Evolutionary conservation across 164 flowering plant genomes (phyloP).

Genomic region (Annona squamosa): DNA sequence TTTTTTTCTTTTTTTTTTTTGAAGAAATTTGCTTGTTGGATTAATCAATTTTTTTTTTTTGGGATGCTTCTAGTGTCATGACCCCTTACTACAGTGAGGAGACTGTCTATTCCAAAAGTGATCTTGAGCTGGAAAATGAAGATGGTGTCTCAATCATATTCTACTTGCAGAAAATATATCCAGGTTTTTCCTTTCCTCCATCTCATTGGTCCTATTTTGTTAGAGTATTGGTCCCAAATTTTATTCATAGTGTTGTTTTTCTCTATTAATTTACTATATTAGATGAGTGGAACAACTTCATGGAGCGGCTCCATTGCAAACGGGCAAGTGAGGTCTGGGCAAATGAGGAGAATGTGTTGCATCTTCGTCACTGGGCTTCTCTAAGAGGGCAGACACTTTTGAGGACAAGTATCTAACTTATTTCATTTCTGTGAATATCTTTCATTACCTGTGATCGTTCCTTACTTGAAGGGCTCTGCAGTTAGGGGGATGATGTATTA

Average conservation of each 20-base stretch:
- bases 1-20: not conserved
- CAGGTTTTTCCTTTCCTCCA: constrained; percentile 35
- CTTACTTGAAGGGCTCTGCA: constrained; percentile 26
- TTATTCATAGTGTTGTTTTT: not conserved
- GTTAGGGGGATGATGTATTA: constrained; percentile 99
- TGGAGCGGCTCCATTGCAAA: constrained; percentile 78
- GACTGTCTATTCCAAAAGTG: constrained; percentile 74
- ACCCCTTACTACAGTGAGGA: constrained; percentile 98
- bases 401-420: constrained; percentile 55
- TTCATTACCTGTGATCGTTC: not conserved
- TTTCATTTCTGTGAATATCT: constrained; percentile 2
- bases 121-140: constrained; percentile 89
- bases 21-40: not conserved
- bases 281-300: constrained; percentile 97
- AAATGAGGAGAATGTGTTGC: constrained; percentile 74
- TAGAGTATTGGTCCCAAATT: not conserved
- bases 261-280: constrained; percentile 3
- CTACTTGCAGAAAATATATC: constrained; percentile 86
- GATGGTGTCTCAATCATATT: constrained; percentile 86
- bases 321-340: constrained; percentile 57
- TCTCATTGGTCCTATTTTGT: not conserved
- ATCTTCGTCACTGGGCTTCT: constrained; percentile 46
- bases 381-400: constrained; percentile 69
- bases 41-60: not conserved
- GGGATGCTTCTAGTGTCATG: constrained; percentile 62